These are phyloP conservation scores for Ganoderma boninense DNA, from an alignment of 1,284 basidiomycete genomes.

Conservation along the genomic window DNA sequence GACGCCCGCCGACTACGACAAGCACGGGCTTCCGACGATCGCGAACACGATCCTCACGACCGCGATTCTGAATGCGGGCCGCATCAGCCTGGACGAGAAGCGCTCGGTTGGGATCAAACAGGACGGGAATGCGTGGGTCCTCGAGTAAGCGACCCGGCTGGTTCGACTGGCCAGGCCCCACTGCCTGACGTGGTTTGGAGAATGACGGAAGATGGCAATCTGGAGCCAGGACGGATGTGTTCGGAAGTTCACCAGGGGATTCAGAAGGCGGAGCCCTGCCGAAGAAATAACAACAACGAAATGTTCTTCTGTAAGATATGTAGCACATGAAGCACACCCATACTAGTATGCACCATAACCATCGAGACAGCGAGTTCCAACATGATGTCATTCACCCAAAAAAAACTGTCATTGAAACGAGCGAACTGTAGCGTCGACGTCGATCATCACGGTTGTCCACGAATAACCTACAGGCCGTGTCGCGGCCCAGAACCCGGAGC, in stretches of 20 bases:
- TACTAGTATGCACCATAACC: not conserved
- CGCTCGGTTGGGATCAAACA: slow-evolving; percentile 81
- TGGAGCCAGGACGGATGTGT: not conserved
- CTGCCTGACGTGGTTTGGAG: not conserved
- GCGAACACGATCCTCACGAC: slow-evolving; percentile 90
- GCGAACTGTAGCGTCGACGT: not conserved
- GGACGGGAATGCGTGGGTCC: slow-evolving; percentile 66
- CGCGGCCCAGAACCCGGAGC: not conserved
- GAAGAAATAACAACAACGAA: not conserved
- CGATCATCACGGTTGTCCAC: not conserved
- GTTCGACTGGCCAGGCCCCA: not conserved
- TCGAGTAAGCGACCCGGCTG: slow-evolving; percentile 56
- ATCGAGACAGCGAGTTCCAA: not conserved
- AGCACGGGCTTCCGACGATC: slow-evolving; percentile 86
- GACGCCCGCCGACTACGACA: slow-evolving; percentile 78
- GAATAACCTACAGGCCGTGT: slow-evolving; percentile 1
- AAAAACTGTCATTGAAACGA: not conserved
- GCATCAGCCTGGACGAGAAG: slow-evolving; percentile 90
- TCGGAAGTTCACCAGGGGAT: not conserved
- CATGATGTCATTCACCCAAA: not conserved
- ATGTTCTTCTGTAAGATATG: not conserved
- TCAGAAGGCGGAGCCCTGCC: not conserved
- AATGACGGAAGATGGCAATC: not conserved
- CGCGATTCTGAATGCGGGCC: slow-evolving; percentile 90
- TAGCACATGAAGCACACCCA: not conserved